phyloP scores from a whole-genome alignment of 192 early-diverging fungal genomes.

The Coemansia sp. region DNA sequence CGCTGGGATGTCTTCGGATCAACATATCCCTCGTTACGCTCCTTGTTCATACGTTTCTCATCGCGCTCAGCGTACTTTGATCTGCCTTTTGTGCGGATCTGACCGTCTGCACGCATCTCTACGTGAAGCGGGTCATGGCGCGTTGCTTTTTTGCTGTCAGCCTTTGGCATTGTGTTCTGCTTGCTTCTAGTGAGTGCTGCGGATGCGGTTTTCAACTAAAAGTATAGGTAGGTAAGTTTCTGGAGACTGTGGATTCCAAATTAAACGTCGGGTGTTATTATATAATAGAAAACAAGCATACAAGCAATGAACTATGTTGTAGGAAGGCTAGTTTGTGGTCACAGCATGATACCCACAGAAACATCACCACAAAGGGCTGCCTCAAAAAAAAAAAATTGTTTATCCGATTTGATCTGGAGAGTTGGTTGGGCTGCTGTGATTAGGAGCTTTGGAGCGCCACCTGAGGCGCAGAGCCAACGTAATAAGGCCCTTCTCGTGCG shows the following conservation, averaged over 20 bases:
- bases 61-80: conserved; percentile 63
- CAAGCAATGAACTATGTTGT: background rate
- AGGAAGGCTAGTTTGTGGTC: too few species aligned
- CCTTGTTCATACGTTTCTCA: conserved; percentile 57
- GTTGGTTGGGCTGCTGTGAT: background rate
- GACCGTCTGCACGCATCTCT: conserved; percentile 65
- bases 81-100: conserved; percentile 55
- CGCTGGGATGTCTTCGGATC: conserved; percentile 88
- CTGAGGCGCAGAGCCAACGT: conserved; percentile 23
- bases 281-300: background rate
- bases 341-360: background rate
- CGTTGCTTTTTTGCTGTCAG: conserved; percentile 32
- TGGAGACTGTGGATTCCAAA: background rate
- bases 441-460: conserved; percentile 33
- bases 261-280: background rate
- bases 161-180: conserved; percentile 29
- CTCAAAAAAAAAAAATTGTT: conserved; percentile 12
- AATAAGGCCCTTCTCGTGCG: conserved; percentile 47
- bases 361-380: conserved; percentile 1
- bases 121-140: conserved; percentile 88
- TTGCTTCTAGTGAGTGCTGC: background rate
- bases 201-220: background rate
- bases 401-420: background rate
- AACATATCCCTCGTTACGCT: conserved; percentile 52
- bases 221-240: background rate